Evolutionary conservation across 345 rosid genomes (phyloP).

Genomic region (Passiflora organensis): DNA sequence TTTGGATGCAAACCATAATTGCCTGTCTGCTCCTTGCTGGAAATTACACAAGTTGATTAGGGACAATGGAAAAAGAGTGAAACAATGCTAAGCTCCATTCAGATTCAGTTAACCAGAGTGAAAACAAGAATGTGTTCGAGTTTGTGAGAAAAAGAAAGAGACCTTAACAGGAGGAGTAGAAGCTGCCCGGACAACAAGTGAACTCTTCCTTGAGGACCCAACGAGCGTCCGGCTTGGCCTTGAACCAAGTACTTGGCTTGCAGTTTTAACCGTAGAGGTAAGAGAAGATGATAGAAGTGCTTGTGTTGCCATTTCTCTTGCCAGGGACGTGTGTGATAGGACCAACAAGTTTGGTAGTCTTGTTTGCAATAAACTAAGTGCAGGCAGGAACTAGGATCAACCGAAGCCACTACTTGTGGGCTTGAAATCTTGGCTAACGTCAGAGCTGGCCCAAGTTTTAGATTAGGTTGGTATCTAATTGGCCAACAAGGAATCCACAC

Average conservation of each 20-base stretch:
- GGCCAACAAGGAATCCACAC: constrained; percentile 62
- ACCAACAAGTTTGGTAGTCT: neutral
- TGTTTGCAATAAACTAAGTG: neutral
- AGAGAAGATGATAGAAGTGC: constrained; percentile 86
- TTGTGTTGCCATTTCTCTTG: constrained; percentile 63
- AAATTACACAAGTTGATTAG: neutral
- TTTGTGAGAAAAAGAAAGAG: neutral
- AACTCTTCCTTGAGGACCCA: constrained; percentile 45
- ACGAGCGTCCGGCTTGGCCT: constrained; percentile 34
- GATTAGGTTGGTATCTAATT: constrained; percentile 63
- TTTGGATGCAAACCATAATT: constrained; percentile 86
- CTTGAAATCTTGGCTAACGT: constrained; percentile 21
- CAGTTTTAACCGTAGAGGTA: constrained; percentile 64
- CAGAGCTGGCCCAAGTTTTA: constrained; percentile 19
- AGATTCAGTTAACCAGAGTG: neutral
- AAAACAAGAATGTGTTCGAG: neutral
- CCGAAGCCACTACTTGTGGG: constrained; percentile 15
- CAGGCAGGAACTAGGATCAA: constrained; percentile 14
- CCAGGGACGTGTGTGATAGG: neutral
- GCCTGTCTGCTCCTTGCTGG: constrained; percentile 90
- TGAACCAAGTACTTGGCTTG: constrained; percentile 61
- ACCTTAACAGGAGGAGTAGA: constrained; percentile 97
- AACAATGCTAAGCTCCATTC: neutral
- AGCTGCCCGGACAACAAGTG: constrained; percentile 70
- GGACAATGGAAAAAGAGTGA: neutral